Base-by-base conservation (phyloP, 768 basidiomycete species). In the Coprinopsis cinerea region DNA sequence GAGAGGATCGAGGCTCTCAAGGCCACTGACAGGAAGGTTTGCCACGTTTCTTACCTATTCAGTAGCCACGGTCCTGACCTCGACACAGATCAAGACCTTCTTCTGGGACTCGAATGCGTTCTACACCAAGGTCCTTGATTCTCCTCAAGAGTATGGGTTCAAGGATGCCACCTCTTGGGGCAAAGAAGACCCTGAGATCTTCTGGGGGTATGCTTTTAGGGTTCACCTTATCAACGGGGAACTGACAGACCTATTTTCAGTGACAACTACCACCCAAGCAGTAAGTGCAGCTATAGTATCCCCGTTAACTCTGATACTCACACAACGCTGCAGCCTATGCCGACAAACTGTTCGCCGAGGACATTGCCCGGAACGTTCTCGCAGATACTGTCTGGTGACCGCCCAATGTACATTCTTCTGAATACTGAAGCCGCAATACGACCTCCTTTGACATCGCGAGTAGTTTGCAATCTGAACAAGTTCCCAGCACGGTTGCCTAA, bases 221-320 rank as follows among this genome's bases (percentile, higher is more conserved):
- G 11, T 44, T 30, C 13, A 17, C n/a, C n/a, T 28, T 34, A 44
- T 22, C 11, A 22, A 9, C 14, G 15, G 24, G 30, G 47, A 34
- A 49, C 18, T 45, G 3, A 44, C 28, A 41, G 7, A 23, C n/a
- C 14, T 28, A 47, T 34, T n/a, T 25, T 48, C 47, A 79, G 79
- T 13, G 78, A 81, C 52, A 70, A 76, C 57, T 77, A 72, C 54
- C 80, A 81, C 52, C 76, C 79, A 11, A 69, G 70, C 43, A 73
- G 79, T 78, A 62, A 57, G 73, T 62, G 17, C 17, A 26, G 24
- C 34, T 47, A 37, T 5, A 4, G 5, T 34, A 4, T 17, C 7
- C 26, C 3, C n/a, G 17, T 28, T 25, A n/a, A 17, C 37, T 45
- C 20, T 52, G 56, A 40, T 39, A 9, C 42, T 45, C 14, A 17